Base-by-base conservation (phyloP, 1,284 basidiomycete species). In the Rhodotorula glutinis region DNA sequence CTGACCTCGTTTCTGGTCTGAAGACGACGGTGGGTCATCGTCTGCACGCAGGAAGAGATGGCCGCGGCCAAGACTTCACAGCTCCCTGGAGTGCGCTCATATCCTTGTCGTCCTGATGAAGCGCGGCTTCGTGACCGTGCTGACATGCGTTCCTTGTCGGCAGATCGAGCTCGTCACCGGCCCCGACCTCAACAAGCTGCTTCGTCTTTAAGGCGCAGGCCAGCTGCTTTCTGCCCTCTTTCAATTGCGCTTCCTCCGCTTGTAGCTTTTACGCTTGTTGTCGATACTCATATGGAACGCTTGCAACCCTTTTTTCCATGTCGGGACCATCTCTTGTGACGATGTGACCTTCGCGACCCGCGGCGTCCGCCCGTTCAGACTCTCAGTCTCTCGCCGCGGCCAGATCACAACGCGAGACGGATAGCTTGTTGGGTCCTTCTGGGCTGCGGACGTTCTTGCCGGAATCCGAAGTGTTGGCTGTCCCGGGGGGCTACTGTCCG, bases 21-120 rank as follows among this genome's bases (percentile, higher is more conserved):
- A 52, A 70, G 68, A 16, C 68, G 68, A 2, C 44, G 59, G 17
- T 70, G 68, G 68, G 29, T 61, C 41, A 33, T 70, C 41, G 33
- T 70, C 30, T 65, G 58, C 2, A 66, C 58, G 23, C 51, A 29
- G 10, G 59, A 66, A 8, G 64, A 70, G 30, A 17, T 61, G 21
- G 30, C 19, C 23, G 14, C 7, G 4, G 21, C 23, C 17, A n/a
- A 52, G 25, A 30, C 33, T 25, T 47, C 46, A 1, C 8, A 57
- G 9, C 46, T 59, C 16, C 56, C 62, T 3, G 68, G 68, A 1
- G 68, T 70, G 25, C 29, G 60, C 44, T 10, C 25, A 13, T 19
- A 23, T 33, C 29, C 8, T 11, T 13, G 27, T 25, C 8, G 27
- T 25, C 8, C 25, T 17, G 10, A n/a, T 23, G 16, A 7, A 23